phyloP scores from a whole-genome alignment of 805 yeast genomes.

The Cyberlindnera lachancei region DNA sequence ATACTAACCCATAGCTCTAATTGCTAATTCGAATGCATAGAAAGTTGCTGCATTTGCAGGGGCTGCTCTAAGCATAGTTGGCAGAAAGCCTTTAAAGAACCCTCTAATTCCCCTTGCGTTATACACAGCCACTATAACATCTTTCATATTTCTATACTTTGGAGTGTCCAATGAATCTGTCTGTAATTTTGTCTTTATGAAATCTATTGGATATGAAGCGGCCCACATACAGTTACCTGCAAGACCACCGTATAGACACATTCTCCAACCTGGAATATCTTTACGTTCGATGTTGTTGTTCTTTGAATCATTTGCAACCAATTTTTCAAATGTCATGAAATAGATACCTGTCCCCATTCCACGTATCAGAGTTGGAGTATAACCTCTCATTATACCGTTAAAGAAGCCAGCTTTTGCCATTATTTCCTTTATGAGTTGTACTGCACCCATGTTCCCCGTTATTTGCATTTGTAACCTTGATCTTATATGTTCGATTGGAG shows the following conservation, averaged over 20 bases:
- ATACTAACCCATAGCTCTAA: slow-evolving; percentile 37
- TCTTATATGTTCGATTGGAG: slow-evolving; percentile 94
- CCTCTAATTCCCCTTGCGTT: slow-evolving; percentile 62
- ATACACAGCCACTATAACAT: slow-evolving; percentile 51
- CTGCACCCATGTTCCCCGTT: slow-evolving; percentile 54
- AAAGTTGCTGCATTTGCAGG: slow-evolving; percentile 98
- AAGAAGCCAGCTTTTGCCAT: slow-evolving; percentile 42
- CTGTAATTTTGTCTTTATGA: slow-evolving; percentile 84
- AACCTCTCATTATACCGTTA: slow-evolving; percentile 67
- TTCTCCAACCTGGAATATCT: slow-evolving; percentile 81
- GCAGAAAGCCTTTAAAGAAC: slow-evolving; percentile 83
- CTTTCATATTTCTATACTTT: slow-evolving; percentile 44
- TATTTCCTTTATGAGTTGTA: slow-evolving; percentile 58
- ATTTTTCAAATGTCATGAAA: slow-evolving; percentile 84
- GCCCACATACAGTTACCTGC: slow-evolving; percentile 91
- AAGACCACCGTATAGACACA: slow-evolving; percentile 81
- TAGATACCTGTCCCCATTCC: slow-evolving; percentile 87
- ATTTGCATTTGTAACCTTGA: slow-evolving; percentile 89
- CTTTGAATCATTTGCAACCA: slow-evolving; percentile 58
- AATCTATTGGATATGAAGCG: slow-evolving; percentile 83
- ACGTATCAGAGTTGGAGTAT: slow-evolving; percentile 73
- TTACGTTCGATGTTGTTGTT: slow-evolving; percentile 40
- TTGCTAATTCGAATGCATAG: slow-evolving; percentile 83
- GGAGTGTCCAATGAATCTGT: slow-evolving; percentile 59
- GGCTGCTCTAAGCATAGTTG: slow-evolving; percentile 92